These are phyloP conservation scores for Barnettozyma salicaria DNA, from an alignment of 805 yeast species.

Conservation along the genomic window DNA sequence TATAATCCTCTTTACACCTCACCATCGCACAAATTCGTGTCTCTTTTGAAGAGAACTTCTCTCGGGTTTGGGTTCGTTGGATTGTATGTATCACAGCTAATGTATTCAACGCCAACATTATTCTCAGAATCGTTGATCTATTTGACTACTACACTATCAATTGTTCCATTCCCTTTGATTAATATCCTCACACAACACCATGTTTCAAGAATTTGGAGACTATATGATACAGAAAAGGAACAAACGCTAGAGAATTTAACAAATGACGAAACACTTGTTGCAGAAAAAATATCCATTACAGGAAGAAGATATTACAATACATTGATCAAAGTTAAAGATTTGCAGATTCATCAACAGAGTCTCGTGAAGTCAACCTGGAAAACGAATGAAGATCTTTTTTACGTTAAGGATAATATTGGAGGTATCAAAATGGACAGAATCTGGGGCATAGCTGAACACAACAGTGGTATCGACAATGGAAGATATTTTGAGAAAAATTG, in stretches of 20 bases:
- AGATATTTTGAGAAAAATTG: slow-evolving; percentile 33
- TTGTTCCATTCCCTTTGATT: slow-evolving; percentile 53
- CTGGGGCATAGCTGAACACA: slow-evolving; percentile 75
- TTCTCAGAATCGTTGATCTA: slow-evolving; percentile 44
- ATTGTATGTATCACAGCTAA: slow-evolving; percentile 53
- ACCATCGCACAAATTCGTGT: slow-evolving; percentile 55
- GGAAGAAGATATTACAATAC: slow-evolving; percentile 64
- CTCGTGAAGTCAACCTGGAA: slow-evolving; percentile 46
- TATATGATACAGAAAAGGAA: slow-evolving; percentile 53
- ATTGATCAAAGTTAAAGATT: slow-evolving; percentile 44
- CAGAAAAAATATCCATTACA: slow-evolving; percentile 61
- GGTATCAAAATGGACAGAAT: slow-evolving; percentile 79
- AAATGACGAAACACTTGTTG: slow-evolving; percentile 54
- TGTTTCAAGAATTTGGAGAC: slow-evolving; percentile 64
- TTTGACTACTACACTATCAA: slow-evolving; percentile 35
- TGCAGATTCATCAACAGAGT: slow-evolving; percentile 37
- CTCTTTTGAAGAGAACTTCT: slow-evolving; percentile 55
- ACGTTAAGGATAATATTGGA: slow-evolving; percentile 68
- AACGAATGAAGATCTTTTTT: slow-evolving; percentile 36
- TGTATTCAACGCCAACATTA: slow-evolving; percentile 43
- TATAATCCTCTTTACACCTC: slow-evolving; percentile 59
- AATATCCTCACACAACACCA: slow-evolving; percentile 54
- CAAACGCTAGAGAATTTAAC: slow-evolving; percentile 61
- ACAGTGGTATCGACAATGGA: slow-evolving; percentile 64
- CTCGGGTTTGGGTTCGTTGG: slow-evolving; percentile 58